Evolutionary conservation across 2,329 filamentous ascomycete species (phyloP), one percentile per base, ranked within the genome.

Genomic region (Periconia sp.): DNA sequence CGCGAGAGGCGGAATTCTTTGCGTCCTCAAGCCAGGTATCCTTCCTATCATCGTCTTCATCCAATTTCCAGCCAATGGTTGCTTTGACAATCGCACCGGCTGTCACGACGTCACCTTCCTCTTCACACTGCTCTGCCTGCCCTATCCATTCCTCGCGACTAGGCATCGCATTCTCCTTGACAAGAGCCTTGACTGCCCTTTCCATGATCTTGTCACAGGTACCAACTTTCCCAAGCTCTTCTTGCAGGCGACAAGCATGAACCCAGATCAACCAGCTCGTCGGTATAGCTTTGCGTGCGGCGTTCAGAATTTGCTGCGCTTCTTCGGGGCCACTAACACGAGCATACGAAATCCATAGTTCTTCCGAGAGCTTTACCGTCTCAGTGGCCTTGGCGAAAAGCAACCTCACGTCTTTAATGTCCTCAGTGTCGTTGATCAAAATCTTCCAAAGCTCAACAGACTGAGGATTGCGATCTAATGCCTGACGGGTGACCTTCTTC

Each of bases 391-490:
- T 97, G 45, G 92, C 92, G 45, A 99, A 84, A 50, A 99, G 81
- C 52, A 99, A 79, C 57, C 88, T 87, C 5, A 95, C 95, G 76
- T 97, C 92, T 30, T 88, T 89, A 0, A 89, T 85, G 62, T 96
- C 89, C 66, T 97, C 93, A 69, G 97, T 94, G 51, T 97, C 78
- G 63, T 97, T 97, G 58, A 99, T 93, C 6, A 93, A 89, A 70
- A 95, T 92, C 71, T 97, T 99, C 94, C 94, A 99, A n/a, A 99
- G 83, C 41, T 90, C 88, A 45, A 97, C 94, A 0, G 93, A 97
- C 68, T 96, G 91, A 0, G 92, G 92, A 41, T 97, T 90, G 66
- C 96, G 88, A 65, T 97, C 91, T 43, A 99, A 81, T 0, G 94
- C 95, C 69, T 95, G 90, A 51, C 92, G 85, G 33, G 97, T 86